Evolutionary conservation across 108 stramenopile species (phyloP).

Genomic region (Cyclostephanos invisitatus): DNA sequence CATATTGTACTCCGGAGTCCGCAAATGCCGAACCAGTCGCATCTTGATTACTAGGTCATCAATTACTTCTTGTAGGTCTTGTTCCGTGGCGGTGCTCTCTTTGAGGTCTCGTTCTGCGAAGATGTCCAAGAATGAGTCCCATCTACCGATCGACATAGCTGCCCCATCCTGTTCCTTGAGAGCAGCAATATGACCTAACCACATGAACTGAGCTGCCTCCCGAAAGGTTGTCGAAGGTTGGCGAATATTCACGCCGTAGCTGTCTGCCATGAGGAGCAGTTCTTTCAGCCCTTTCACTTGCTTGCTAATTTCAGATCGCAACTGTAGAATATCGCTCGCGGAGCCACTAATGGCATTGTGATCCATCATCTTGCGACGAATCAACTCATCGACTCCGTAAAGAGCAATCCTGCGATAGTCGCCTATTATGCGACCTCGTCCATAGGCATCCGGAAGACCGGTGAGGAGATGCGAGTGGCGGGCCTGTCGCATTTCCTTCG

Average conservation of each 20-base stretch:
- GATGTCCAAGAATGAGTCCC: constrained; percentile 72
- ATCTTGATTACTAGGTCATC: constrained; percentile 55
- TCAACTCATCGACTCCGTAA: constrained; percentile 69
- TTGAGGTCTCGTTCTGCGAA: constrained; percentile 57
- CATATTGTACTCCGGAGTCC: constrained; percentile 69
- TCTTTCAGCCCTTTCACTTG: constrained; percentile 64
- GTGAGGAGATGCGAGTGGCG: constrained; percentile 66
- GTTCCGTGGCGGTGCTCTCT: constrained; percentile 52
- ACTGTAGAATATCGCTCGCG: constrained; percentile 39
- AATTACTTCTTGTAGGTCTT: constrained; percentile 63
- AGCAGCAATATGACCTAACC: constrained; percentile 71
- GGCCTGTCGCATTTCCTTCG: constrained; percentile 58
- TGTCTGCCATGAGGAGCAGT: constrained; percentile 56
- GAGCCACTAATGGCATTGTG: constrained; percentile 50
- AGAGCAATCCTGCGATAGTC: constrained; percentile 70
- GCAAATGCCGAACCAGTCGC: constrained; percentile 56
- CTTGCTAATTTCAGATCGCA: constrained; percentile 56
- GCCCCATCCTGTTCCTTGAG: constrained; percentile 77
- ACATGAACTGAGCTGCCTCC: constrained; percentile 64
- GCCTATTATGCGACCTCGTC: constrained; percentile 66
- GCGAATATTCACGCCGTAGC: constrained; percentile 59
- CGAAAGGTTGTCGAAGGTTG: constrained; percentile 57
- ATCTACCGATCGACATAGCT: constrained; percentile 67
- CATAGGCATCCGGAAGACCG: constrained; percentile 71
- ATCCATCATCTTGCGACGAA: constrained; percentile 61